These are phyloP conservation scores for Aureobasidium sp. DNA, from an alignment of 2,329 filamentous ascomycete genomes.

Conservation along the genomic window DNA sequence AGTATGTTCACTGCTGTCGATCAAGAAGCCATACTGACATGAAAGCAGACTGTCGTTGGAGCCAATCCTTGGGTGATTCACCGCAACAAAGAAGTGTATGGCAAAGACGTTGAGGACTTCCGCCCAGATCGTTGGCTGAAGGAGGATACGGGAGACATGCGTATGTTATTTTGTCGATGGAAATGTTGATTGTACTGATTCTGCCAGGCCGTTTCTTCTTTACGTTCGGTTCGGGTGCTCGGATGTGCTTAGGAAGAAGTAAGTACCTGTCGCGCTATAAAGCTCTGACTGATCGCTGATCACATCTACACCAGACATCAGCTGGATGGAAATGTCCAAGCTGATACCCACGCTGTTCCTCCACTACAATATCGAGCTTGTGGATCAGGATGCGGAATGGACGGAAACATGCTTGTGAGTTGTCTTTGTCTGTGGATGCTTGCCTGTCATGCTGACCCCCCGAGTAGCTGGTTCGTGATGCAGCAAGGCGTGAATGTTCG, in stretches of 20 bases:
- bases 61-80: conserved; percentile 29
- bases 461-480: conserved; percentile 23
- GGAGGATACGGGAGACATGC: conserved; percentile 18
- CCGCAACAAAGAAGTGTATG: conserved; percentile 22
- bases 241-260: conserved; percentile 21
- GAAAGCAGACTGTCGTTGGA: conserved; percentile 19
- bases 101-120: conserved; percentile 26
- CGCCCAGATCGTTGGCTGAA: conserved; percentile 29
- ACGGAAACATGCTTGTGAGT: conserved; percentile 21
- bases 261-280: neutral
- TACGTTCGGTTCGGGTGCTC: conserved; percentile 26
- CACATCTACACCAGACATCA: conserved; percentile 19
- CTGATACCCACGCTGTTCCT: conserved; percentile 29
- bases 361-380: conserved; percentile 27
- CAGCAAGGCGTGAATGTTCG: conserved; percentile 22
- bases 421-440: neutral
- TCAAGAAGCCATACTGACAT: neutral
- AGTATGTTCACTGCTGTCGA: neutral
- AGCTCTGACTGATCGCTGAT: neutral
- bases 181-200: neutral
- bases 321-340: conserved; percentile 29
- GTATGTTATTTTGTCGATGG: conserved; percentile 6
- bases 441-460: neutral
- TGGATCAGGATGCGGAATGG: conserved; percentile 24
- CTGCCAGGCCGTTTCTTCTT: conserved; percentile 26